phyloP scores from a whole-genome alignment of 441 rosid genomes.

The Dalechampia spathulata region DNA sequence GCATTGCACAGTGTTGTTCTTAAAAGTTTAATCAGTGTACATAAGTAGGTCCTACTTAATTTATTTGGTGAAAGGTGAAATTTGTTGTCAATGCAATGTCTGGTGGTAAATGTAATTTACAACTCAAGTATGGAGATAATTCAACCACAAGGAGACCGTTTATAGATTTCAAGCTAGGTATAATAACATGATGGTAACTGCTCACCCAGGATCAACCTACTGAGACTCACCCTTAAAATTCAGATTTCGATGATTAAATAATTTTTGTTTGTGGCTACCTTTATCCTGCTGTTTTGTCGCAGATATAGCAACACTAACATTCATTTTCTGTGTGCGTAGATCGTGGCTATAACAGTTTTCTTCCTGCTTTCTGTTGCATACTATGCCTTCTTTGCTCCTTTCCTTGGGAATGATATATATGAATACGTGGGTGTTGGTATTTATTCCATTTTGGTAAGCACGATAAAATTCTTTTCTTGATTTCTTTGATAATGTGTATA shows the following conservation, averaged over 20 bases:
- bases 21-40: neutral
- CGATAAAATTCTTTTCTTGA: neutral
- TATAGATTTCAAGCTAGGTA: too few relatives aligned
- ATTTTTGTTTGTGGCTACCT: too few relatives aligned
- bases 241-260: too few relatives aligned
- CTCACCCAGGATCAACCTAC: too few relatives aligned
- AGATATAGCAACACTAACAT: neutral
- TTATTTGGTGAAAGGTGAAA: slow-evolving; percentile 1
- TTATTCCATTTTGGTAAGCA: slow-evolving; percentile 74
- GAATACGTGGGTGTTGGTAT: slow-evolving; percentile 60
- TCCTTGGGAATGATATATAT: slow-evolving; percentile 61
- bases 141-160: too few relatives aligned
- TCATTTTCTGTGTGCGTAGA: slow-evolving; percentile 32
- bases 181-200: too few relatives aligned
- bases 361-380: slow-evolving; percentile 73
- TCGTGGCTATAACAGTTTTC: slow-evolving; percentile 80
- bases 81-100: neutral
- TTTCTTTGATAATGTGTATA: neutral
- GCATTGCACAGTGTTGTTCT: neutral
- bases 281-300: too few relatives aligned
- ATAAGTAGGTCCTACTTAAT: neutral
- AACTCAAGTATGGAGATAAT: neutral
- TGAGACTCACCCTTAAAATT: too few relatives aligned
- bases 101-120: neutral
- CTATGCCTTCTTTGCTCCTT: slow-evolving; percentile 95